A percentile compares a stretch with the other conserved stretches of the same genome.
phyloP scores from a whole-genome alignment of 257 asterid species.

The Solanum ossicruentum region DNA sequence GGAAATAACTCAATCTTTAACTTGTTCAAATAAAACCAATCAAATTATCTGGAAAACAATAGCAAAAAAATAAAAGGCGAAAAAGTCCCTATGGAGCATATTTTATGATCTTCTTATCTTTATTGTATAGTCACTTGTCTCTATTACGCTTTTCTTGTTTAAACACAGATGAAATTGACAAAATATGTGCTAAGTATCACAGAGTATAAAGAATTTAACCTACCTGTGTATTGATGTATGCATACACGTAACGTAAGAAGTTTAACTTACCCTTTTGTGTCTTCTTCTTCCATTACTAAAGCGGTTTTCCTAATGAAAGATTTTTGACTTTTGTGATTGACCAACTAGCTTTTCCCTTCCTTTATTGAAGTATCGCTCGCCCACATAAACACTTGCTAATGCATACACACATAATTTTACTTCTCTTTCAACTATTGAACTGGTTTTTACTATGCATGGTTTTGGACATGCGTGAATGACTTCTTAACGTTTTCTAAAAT shows the following conservation, averaged over 20 bases:
- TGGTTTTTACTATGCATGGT: neutral
- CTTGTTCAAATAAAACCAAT: neutral
- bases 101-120: neutral
- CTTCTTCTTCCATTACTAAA: neutral
- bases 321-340: neutral
- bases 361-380: neutral
- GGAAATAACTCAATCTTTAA: neutral
- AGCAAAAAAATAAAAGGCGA: neutral
- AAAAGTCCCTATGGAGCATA: neutral
- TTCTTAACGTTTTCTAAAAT: neutral
- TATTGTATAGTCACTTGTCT: neutral
- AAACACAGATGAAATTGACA: neutral
- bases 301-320: too few relatives aligned
- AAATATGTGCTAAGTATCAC: neutral
- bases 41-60: neutral
- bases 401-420: neutral
- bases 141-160: neutral
- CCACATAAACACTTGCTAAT: neutral
- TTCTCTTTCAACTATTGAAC: neutral
- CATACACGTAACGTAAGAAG: neutral
- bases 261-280: neutral
- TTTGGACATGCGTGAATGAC: neutral
- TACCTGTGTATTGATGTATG: neutral
- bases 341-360: neutral
- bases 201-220: neutral